Base-by-base conservation (phyloP, 805 yeast genomes). In the Cyberlindnera maclurae region DNA sequence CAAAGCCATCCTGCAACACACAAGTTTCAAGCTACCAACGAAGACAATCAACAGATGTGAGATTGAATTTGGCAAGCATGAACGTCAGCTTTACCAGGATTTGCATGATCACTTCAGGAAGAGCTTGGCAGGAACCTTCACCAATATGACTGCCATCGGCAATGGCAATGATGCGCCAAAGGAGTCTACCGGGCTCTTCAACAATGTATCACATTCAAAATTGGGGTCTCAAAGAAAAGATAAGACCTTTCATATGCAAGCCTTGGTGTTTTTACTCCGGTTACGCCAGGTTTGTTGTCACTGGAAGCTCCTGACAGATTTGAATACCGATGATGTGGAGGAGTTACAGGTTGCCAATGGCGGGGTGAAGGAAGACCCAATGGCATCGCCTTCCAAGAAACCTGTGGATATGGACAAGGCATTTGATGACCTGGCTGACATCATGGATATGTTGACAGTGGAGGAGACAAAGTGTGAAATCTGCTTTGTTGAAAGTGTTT, bases 261-360 rank as follows among this genome's bases (percentile, higher is more conserved):
- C 58, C 0, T 47, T 62, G 34, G 55, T 54, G 3, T 47, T 52
- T 29, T 47, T 65, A 3, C 47, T 66, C 34, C 45, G 70, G 39
- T 47, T 66, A 18, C 53, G 70, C 26, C 70, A 66, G 38, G 42
- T 53, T 2, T 61, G 67, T 36, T 62, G 66, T 37, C 67, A 62
- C 37, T 58, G 58, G 58, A 55, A 47, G 34, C 33, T 52, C 15
- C 40, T 51, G 15, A 36, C 44, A 7, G 42, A 41, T 15, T 22
- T 43, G 26, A 36, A 36, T 4, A 40, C 37, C 12, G 49, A 43
- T 11, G 52, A 49, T 11, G 15, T 45, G 13, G 42, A 39, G 16
- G 51, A 44, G 4, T 15, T 44, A 15, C 32, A 38, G 11, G 42
- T 11, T 11, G 29, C 42, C 3, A 33, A 39, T 12, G 40, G 31